These are phyloP conservation scores for Starmerella gropengiesseri DNA, from an alignment of 805 yeast species.

Conservation along the genomic window DNA sequence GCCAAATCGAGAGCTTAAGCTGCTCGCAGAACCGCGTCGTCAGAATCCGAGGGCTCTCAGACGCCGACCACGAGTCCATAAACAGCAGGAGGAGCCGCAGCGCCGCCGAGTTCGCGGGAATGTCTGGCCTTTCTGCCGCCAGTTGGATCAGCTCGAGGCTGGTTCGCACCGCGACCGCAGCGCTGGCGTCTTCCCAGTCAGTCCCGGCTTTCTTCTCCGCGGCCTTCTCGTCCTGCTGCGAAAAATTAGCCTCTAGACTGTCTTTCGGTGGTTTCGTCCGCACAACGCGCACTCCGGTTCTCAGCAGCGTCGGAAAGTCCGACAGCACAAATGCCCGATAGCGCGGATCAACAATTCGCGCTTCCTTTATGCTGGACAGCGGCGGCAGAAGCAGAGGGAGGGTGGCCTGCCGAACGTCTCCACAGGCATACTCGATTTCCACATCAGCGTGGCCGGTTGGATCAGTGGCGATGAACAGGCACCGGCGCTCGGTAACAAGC, in stretches of 20 bases:
- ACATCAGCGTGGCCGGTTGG: conserved; percentile 42
- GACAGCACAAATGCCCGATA: conserved; percentile 1
- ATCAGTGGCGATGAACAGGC: conserved; percentile 67
- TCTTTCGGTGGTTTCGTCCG: conserved; percentile 1
- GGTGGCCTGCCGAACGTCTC: background rate
- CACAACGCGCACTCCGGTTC: conserved; percentile 6
- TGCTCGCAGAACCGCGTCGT: conserved; percentile 9
- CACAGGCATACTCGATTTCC: conserved; percentile 29
- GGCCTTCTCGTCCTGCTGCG: background rate
- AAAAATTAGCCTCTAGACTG: conserved; percentile 6
- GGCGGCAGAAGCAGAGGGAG: conserved; percentile 17
- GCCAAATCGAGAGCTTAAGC: conserved; percentile 8
- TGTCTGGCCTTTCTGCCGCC: background rate
- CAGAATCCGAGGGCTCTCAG: conserved; percentile 1
- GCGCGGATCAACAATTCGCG: conserved; percentile 7
- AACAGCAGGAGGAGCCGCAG: conserved; percentile 10
- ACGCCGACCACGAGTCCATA: conserved; percentile 4
- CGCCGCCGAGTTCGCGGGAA: background rate
- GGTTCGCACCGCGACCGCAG: too few species aligned
- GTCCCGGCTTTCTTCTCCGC: background rate
- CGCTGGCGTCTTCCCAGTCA: background rate
- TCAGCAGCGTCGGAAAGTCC: background rate
- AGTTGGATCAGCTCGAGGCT: background rate
- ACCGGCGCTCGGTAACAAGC: conserved; percentile 65
- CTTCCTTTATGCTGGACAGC: background rate